phyloP scores from a whole-genome alignment of 352 stramenopile species.

The Lagenidium giganteum region DNA sequence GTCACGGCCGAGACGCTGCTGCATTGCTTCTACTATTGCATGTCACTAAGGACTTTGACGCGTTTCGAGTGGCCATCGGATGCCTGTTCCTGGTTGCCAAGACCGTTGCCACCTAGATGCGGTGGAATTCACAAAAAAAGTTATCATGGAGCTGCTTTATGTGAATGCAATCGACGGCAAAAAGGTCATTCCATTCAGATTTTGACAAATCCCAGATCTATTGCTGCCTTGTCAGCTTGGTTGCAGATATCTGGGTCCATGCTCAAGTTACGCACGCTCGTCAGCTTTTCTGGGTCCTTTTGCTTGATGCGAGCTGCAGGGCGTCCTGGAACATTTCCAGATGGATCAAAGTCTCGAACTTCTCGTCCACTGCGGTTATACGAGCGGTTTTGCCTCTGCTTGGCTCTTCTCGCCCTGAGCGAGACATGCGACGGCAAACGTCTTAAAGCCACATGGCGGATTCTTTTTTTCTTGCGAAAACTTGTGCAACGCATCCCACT shows the following conservation, averaged over 20 bases:
- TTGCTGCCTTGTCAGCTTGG: slow-evolving; percentile 74
- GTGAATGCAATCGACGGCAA: too few species aligned
- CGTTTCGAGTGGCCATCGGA: too few species aligned
- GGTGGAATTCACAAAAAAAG: too few species aligned
- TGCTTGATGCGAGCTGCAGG: slow-evolving; percentile 80
- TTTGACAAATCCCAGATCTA: slow-evolving; percentile 80
- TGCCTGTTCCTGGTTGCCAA: too few species aligned
- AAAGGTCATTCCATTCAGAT: too few species aligned
- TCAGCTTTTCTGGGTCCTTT: slow-evolving; percentile 85
- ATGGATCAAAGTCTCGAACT: slow-evolving; percentile 85
- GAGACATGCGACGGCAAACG: slow-evolving; percentile 75
- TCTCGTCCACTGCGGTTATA: slow-evolving; percentile 79
- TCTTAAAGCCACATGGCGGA: slow-evolving; percentile 80
- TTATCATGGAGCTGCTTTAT: too few species aligned
- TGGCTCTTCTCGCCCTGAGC: slow-evolving; percentile 73
- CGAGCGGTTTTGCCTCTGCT: slow-evolving; percentile 73
- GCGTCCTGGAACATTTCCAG: slow-evolving; percentile 81
- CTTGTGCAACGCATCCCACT: slow-evolving; percentile 87
- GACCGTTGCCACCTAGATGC: too few species aligned
- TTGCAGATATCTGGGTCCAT: slow-evolving; percentile 68
- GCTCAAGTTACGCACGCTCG: slow-evolving; percentile 75
- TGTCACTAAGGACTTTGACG: too few species aligned
- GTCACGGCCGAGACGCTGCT: too few species aligned
- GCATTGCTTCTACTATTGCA: too few species aligned
- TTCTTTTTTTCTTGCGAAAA: slow-evolving; percentile 86